Conservation (phyloP, 768 basidiomycete genomes). For the Cystofilobasidium macerans region DNA sequence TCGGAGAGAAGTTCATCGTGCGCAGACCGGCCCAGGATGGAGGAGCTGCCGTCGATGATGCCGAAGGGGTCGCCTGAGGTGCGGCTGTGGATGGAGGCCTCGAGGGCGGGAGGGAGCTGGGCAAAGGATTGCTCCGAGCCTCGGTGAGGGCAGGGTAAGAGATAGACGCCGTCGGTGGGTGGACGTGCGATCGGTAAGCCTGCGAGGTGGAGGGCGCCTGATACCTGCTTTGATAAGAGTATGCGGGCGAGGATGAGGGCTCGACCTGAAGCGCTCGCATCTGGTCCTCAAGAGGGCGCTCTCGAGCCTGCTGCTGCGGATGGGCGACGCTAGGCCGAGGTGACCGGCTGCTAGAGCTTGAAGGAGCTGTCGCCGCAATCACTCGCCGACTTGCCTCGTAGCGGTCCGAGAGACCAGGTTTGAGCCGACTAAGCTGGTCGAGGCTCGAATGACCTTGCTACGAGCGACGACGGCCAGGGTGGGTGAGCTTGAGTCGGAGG, state of each 20-base stretch:
- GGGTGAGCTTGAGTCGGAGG: background rate
- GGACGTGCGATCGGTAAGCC: no score
- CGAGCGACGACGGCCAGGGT: background rate
- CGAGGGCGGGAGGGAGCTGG: no score
- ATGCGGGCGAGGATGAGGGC: background rate
- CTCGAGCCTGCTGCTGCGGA: background rate
- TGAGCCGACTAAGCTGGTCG: conserved; percentile 13
- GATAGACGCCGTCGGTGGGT: background rate
- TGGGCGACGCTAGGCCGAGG: background rate
- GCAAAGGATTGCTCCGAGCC: no score
- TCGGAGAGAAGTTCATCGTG: conserved; percentile 57
- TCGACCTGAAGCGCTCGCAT: background rate
- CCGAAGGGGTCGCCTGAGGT: background rate
- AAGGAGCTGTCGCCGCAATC: no score
- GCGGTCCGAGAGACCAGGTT: conserved; percentile 16
- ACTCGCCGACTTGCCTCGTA: no score
- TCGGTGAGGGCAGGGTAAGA: background rate
- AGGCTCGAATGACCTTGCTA: conserved; percentile 17
- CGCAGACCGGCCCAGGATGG: conserved; percentile 40
- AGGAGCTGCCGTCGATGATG: background rate
- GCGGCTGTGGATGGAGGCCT: background rate
- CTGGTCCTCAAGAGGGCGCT: background rate
- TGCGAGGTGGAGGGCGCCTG: no score
- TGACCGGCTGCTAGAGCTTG: background rate
- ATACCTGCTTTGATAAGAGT: background rate